Percentiles rank a stretch among this genome's conserved stretches.
phyloP scores from a whole-genome alignment of 208 protist genomes.

The Trypanosoma avium region DNA sequence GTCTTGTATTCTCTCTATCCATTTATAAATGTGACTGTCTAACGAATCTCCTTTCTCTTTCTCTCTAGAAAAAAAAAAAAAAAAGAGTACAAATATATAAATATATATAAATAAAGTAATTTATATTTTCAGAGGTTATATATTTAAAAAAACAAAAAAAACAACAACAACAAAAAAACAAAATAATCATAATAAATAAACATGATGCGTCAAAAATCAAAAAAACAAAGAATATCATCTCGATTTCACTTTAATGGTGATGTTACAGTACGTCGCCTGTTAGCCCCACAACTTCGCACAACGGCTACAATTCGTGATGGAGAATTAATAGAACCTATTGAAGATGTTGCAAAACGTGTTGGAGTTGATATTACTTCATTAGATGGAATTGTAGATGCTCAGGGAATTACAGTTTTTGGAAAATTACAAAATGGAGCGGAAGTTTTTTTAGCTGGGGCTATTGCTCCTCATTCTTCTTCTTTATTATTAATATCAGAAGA shows the following conservation, averaged over 20 bases:
- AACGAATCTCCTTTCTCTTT: too few relatives aligned
- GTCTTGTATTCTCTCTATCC: too few relatives aligned
- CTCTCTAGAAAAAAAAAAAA: too few relatives aligned
- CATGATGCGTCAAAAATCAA: too few relatives aligned
- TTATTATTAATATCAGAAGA: background rate
- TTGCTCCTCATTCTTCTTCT: background rate
- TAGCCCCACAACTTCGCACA: constrained; percentile 44
- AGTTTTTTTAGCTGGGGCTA: constrained; percentile 62
- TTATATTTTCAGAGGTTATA: too few relatives aligned
- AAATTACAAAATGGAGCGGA: constrained; percentile 44
- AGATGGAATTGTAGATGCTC: constrained; percentile 46
- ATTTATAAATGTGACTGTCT: too few relatives aligned
- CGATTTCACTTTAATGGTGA: constrained; percentile 39
- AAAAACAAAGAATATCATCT: background rate
- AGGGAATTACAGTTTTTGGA: constrained; percentile 56
- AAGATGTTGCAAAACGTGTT: constrained; percentile 39
- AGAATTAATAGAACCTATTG: constrained; percentile 48
- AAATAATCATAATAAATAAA: background rate
- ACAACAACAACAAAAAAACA: background rate
- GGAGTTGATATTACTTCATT: constrained; percentile 26
- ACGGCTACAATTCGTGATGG: constrained; percentile 51
- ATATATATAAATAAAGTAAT: too few relatives aligned
- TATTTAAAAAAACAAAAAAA: too few relatives aligned
- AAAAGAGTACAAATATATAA: too few relatives aligned
- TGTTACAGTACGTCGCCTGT: constrained; percentile 53